Evolutionary conservation across 2,329 filamentous ascomycete species (phyloP), one percentile per base, ranked within the genome.

Genomic region (Aspergillus neotritici): DNA sequence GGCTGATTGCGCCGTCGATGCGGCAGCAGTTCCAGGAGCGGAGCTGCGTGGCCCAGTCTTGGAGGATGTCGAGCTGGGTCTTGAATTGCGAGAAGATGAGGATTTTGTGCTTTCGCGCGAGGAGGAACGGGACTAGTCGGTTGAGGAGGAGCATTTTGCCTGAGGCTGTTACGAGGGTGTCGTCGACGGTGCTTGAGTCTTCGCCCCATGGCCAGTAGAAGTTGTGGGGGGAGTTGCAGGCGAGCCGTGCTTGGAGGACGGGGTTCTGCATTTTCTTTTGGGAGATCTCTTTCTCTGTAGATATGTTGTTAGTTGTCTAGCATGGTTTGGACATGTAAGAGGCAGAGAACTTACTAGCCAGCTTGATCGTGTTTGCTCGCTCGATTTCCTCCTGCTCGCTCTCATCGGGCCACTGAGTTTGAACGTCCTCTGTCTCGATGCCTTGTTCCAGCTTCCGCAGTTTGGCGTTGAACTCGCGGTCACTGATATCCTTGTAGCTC

Each of bases 1-100:
- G 90, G 0, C 85, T 76, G 4, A 97, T 87, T 1, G 80, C 83
- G 9, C 93, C 93, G 56, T 97, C 93, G 41, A 98, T 95, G 5
- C 93, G 87, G 58, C 90, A 95, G 16, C 85, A 77, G 1, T 82
- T 78, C 87, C 88, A 96, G 1, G 74, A 70, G 6, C 87, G 83
- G 1, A 97, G 76, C n/a, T 82, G 77, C 3, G 70, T 72, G 36
- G 88, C 88, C 69, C 95, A 98, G 43, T 91, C 85, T 50, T 94
- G 82, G 0, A 98, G 73, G 2, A 98, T 85, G 58, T 97, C 89
- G 0, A 98, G 79, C 51, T 95, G 90, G 0, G 85, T 94, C 45
- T 90, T 94, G 70, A 98, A 98, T 60, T 98, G 93, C 0, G 87
- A 94, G 66, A 98, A 98, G 40, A 98, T 88, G 35, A 98, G 78